A percentile compares a stretch with the other conserved stretches of the same genome.
phyloP scores from a whole-genome alignment of 345 rosid genomes.

The Acer saccharum region DNA sequence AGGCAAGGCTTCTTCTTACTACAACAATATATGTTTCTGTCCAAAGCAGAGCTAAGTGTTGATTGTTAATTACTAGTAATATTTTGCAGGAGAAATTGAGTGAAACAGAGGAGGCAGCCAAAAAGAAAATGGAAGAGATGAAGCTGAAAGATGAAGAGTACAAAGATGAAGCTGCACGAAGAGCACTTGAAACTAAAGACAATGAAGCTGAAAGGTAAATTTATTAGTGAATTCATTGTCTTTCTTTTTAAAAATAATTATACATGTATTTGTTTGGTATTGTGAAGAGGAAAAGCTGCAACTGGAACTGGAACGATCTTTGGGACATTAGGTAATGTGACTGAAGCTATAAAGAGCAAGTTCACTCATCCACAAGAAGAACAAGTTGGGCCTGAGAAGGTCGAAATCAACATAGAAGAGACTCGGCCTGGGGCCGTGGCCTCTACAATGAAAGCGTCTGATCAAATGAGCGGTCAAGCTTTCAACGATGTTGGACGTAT shows the following conservation, averaged over 20 bases:
- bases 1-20: slow-evolving; percentile 22
- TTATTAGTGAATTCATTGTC: neutral
- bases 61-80: neutral
- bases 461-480: slow-evolving; percentile 65
- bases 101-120: slow-evolving; percentile 51
- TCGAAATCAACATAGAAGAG: slow-evolving; percentile 23
- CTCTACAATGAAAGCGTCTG: slow-evolving; percentile 40
- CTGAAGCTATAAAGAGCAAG: slow-evolving; percentile 46
- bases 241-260: neutral
- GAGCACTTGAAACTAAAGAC: slow-evolving; percentile 22
- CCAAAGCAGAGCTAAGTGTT: neutral
- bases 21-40: too few species aligned
- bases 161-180: slow-evolving; percentile 31
- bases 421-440: slow-evolving; percentile 29
- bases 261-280: neutral
- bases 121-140: slow-evolving; percentile 58
- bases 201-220: neutral
- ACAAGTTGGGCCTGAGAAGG: too few species aligned
- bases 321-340: slow-evolving; percentile 27
- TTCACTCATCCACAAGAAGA: slow-evolving; percentile 35
- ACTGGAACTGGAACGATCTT: slow-evolving; percentile 31
- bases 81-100: slow-evolving; percentile 42
- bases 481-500: slow-evolving; percentile 69
- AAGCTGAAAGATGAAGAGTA: slow-evolving; percentile 38
- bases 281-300: slow-evolving; percentile 37